Evolutionary conservation across 108 stramenopile genomes (phyloP).

Genomic region (Nannochloropsis granulata): DNA sequence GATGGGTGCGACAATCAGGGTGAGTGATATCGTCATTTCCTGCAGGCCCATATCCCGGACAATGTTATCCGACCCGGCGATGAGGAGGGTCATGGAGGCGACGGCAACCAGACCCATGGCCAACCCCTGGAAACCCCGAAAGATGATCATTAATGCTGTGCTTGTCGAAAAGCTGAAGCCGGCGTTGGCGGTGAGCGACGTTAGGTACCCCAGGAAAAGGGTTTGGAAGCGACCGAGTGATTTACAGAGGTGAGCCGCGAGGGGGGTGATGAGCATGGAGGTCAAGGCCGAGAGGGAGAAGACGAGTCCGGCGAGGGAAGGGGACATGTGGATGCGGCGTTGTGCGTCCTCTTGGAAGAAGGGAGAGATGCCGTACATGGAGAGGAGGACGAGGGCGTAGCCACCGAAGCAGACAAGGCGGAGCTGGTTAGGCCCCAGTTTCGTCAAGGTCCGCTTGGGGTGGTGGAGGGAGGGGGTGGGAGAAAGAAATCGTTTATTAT

Average conservation of each 20-base stretch:
- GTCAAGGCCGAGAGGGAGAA: neutral
- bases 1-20: neutral
- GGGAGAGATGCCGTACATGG: neutral
- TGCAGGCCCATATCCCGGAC: neutral
- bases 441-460: no score
- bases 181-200: neutral
- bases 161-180: neutral
- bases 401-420: neutral
- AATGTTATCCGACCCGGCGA: neutral
- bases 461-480: no score
- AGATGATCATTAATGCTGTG: neutral
- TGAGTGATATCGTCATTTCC: neutral
- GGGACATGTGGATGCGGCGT: neutral
- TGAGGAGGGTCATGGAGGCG: neutral
- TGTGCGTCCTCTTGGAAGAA: neutral
- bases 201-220: neutral
- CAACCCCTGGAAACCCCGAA: neutral
- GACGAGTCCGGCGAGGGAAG: neutral
- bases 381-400: neutral
- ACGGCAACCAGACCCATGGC: neutral
- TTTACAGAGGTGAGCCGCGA: neutral
- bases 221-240: neutral
- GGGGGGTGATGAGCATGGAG: neutral
- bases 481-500: no score
- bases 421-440: neutral